Evolutionary conservation across 257 asterid species (phyloP).

Genomic region (Solanum boliviense): DNA sequence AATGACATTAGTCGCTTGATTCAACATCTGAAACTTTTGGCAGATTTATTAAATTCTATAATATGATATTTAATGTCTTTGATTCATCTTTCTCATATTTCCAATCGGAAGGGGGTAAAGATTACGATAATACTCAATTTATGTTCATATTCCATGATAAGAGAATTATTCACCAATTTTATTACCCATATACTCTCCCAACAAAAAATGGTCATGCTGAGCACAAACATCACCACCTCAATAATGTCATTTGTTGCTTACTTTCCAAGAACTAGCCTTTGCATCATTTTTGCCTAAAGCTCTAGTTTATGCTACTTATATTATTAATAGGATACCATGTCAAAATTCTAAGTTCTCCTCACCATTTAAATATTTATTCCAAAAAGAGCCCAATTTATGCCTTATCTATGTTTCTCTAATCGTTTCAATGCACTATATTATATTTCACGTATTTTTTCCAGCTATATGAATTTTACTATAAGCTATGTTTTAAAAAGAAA

Average conservation of each 20-base stretch:
- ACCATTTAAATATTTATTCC: not conserved
- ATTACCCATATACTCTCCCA: too few relatives aligned
- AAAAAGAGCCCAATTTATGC: not conserved
- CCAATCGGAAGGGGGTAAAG: not conserved
- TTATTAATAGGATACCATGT: too few relatives aligned
- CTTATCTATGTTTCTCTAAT: not conserved
- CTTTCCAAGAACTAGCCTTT: not conserved
- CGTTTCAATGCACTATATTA: not conserved
- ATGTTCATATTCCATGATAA: too few relatives aligned
- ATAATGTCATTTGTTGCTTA: not conserved
- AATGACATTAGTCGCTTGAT: not conserved
- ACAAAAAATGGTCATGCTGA: not conserved
- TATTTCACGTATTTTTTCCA: not conserved
- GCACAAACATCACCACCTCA: not conserved
- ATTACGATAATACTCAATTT: not conserved
- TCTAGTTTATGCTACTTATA: not conserved
- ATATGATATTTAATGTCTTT: too few relatives aligned
- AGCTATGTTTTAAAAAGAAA: not conserved
- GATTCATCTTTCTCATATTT: not conserved
- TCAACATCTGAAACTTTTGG: not conserved
- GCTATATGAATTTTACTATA: not conserved
- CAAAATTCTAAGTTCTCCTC: not conserved
- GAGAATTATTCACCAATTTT: too few relatives aligned
- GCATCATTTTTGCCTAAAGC: not conserved
- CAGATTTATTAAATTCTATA: too few relatives aligned